Evolutionary conservation across 2,329 filamentous ascomycete genomes (phyloP).

Genomic region (Polychaeton citri): DNA sequence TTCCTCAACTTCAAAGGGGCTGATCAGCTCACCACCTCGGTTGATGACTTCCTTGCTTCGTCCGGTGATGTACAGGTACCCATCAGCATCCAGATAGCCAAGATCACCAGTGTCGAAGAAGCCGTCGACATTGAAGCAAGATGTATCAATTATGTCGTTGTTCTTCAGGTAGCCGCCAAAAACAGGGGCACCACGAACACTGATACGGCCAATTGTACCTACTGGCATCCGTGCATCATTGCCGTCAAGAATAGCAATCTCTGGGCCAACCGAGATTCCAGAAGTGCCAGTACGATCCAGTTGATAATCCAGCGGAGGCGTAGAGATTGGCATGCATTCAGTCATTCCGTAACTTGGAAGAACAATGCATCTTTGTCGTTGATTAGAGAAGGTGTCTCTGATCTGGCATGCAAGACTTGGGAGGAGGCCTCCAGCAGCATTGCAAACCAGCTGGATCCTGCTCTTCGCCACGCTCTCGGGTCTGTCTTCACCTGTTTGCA

Average conservation of each 20-base stretch:
- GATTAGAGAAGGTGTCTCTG: conserved; percentile 33
- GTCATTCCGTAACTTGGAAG: conserved; percentile 48
- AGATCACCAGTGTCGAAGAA: conserved; percentile 45
- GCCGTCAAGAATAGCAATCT: conserved; percentile 37
- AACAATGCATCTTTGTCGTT: conserved; percentile 26
- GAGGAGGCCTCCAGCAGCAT: conserved; percentile 41
- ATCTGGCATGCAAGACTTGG: conserved; percentile 38
- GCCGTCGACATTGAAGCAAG: conserved; percentile 34
- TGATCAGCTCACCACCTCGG: conserved; percentile 45
- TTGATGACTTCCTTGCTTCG: conserved; percentile 46
- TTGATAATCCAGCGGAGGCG: conserved; percentile 39
- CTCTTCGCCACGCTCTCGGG: conserved; percentile 28
- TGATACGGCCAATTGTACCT: conserved; percentile 33
- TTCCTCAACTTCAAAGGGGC: conserved; percentile 46
- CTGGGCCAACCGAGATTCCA: conserved; percentile 38
- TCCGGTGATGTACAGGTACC: conserved; percentile 42
- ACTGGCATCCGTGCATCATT: conserved; percentile 19
- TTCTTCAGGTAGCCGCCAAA: conserved; percentile 38
- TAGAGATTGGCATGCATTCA: conserved; percentile 47
- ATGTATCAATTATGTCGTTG: conserved; percentile 31
- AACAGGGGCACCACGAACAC: conserved; percentile 38
- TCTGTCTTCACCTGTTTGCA: conserved; percentile 32
- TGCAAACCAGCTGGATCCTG: conserved; percentile 40
- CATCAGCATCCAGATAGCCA: conserved; percentile 38
- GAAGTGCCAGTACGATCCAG: conserved; percentile 42